Evolutionary conservation across 495 filamentous ascomycete species (phyloP), one percentile per base, ranked within the genome.

Genomic region (Neurospora intermedia): DNA sequence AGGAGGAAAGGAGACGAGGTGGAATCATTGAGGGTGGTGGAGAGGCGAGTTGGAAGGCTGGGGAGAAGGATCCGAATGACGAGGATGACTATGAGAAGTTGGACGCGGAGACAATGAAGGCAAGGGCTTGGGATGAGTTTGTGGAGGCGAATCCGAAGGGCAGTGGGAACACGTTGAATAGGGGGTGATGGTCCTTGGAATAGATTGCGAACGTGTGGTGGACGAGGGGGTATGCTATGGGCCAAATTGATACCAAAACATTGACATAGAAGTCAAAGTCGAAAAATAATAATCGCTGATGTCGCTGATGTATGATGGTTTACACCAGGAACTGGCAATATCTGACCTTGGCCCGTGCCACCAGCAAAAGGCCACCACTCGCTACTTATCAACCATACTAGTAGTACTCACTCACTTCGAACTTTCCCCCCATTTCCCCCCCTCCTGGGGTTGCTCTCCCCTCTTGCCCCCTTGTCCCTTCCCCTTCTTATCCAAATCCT

Each of bases 81-180:
- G 94, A 98, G 83, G 96, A 98, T 81, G 87, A 98, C 81, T 75
- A 92, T 59, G 91, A 94, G 46, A 93, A 90, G 74, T 93, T 90
- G 5, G 96, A 98, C 77, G 87, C 86, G 70, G 96, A 94, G 80
- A 99, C 93, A 1, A 89, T 94, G 88, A 98, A 98, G 82, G 94
- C 94, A 23, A 86, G 96, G 73, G 92, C 89, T 70, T 99, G 96
- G 96, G 96, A 99, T 82, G 96, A 98, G 81, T 99, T 89, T 81
- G 90, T 85, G 66, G 96, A 99, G 82, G 90, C 89, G 4, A 99
- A 99, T 81, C 91, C 94, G 3, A 92, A 89, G 78, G 93, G 93
- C 10, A 90, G 91, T 74, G 93, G 93, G 41, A 97, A 97, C 82
- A 96, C 93, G 0, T 77, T 97, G 54, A 97, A 97, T 81, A 88